These are phyloP conservation scores for Kodamaea derodonti DNA, from an alignment of 1,139 yeast species.

Conservation along the genomic window DNA sequence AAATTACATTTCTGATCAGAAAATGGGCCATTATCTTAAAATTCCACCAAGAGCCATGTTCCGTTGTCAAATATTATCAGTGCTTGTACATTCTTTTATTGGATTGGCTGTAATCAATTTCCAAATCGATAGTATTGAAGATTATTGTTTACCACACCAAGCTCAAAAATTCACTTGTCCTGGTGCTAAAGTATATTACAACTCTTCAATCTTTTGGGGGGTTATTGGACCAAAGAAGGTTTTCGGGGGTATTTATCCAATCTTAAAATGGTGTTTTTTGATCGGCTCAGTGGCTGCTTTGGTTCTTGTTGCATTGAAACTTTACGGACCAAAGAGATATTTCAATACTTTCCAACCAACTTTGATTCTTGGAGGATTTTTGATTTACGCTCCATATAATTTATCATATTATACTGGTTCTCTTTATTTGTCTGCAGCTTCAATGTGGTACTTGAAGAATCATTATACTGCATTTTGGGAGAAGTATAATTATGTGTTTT, in stretches of 20 bases:
- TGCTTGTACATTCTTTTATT: constrained; percentile 41
- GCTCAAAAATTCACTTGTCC: constrained; percentile 46
- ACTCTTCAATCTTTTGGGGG: constrained; percentile 64
- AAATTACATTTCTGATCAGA: constrained; percentile 50
- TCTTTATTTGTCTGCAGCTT: constrained; percentile 12
- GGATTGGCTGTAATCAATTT: constrained; percentile 53
- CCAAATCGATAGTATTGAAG: constrained; percentile 44
- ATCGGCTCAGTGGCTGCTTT: constrained; percentile 37
- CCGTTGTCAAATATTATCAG: constrained; percentile 52
- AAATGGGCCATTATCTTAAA: constrained; percentile 57
- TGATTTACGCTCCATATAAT: constrained; percentile 15
- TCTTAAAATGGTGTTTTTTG: constrained; percentile 48
- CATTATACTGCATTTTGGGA: constrained; percentile 16
- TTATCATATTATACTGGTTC: constrained; percentile 16
- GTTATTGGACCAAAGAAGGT: constrained; percentile 55
- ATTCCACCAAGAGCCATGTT: constrained; percentile 61
- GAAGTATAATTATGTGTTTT: constrained; percentile 18
- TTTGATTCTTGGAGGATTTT: constrained; percentile 15
- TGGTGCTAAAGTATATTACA: constrained; percentile 42
- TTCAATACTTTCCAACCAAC: constrained; percentile 17
- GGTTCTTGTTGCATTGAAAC: constrained; percentile 26
- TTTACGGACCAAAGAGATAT: constrained; percentile 13
- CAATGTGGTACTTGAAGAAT: constrained; percentile 16
- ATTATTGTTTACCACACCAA: constrained; percentile 44
- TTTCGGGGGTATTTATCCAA: constrained; percentile 46